A percentile compares a stretch with the other conserved stretches of the same genome.
These are phyloP conservation scores for Salix suchowensis DNA, from an alignment of 345 rosid species.

Conservation along the genomic window DNA sequence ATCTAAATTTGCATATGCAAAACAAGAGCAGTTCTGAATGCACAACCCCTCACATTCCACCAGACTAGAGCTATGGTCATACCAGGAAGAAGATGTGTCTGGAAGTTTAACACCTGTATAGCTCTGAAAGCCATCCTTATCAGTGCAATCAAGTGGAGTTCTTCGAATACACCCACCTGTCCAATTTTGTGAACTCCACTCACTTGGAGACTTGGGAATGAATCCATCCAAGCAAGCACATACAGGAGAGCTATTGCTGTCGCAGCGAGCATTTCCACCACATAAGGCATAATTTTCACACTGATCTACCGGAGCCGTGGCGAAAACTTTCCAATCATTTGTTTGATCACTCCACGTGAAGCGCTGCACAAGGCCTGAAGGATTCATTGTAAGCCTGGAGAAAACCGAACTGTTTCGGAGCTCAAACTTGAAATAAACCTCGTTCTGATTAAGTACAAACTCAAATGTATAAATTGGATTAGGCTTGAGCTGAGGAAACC, in stretches of 20 bases:
- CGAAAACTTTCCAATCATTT: neutral
- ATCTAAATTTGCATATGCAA: slow-evolving; percentile 15
- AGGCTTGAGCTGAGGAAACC: neutral
- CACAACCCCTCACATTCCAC: slow-evolving; percentile 10
- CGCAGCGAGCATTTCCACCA: neutral
- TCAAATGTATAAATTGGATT: neutral
- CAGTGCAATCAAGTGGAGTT: neutral
- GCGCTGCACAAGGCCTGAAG: neutral
- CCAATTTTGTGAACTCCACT: neutral
- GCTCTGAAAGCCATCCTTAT: neutral
- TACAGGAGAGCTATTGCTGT: neutral
- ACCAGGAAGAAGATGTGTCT: slow-evolving; percentile 14
- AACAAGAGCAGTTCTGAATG: slow-evolving; percentile 10
- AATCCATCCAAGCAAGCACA: slow-evolving; percentile 1
- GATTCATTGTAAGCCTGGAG: neutral
- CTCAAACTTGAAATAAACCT: neutral
- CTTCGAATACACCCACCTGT: neutral
- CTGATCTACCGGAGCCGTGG: neutral
- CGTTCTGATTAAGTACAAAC: neutral
- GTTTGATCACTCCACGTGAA: neutral
- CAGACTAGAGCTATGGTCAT: neutral
- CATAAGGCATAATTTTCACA: neutral
- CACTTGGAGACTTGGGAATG: neutral
- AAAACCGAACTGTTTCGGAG: neutral
- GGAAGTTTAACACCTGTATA: slow-evolving; percentile 3